A percentile compares a stretch with the other conserved stretches of the same genome.
These are phyloP conservation scores for Chaetomium olivaceum DNA, from an alignment of 2,329 filamentous ascomycete genomes.

Conservation along the genomic window DNA sequence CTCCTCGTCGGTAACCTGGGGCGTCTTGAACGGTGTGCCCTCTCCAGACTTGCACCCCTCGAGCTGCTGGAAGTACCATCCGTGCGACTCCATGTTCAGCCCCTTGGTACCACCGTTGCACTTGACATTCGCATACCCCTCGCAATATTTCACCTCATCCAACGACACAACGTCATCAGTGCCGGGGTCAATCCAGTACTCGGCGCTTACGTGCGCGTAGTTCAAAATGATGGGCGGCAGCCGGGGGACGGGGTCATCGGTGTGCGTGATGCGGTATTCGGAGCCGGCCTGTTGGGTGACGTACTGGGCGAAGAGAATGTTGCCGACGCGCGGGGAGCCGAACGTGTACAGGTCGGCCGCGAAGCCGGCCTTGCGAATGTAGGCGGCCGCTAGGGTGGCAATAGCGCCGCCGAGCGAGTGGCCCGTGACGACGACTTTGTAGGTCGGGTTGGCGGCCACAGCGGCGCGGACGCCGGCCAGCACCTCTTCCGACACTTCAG, in stretches of 20 bases:
- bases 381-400: slow-evolving; percentile 59
- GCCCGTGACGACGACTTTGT: slow-evolving; percentile 60
- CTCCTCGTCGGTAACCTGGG: slow-evolving; percentile 39
- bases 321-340: slow-evolving; percentile 66
- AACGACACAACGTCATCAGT: slow-evolving; percentile 40
- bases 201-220: slow-evolving; percentile 67
- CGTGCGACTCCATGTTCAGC: slow-evolving; percentile 49
- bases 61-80: slow-evolving; percentile 51
- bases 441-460: slow-evolving; percentile 49
- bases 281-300: slow-evolving; percentile 53
- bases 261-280: slow-evolving; percentile 67
- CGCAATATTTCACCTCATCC: slow-evolving; percentile 47
- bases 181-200: slow-evolving; percentile 61
- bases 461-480: slow-evolving; percentile 48
- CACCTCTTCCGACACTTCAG: slow-evolving; percentile 49
- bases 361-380: slow-evolving; percentile 52
- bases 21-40: slow-evolving; percentile 32
- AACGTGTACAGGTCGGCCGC: slow-evolving; percentile 63
- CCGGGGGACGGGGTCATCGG: slow-evolving; percentile 65
- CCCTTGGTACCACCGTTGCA: slow-evolving; percentile 55
- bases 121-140: slow-evolving; percentile 47
- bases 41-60: slow-evolving; percentile 41
- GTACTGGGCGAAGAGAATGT: slow-evolving; percentile 54
- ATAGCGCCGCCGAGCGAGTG: slow-evolving; percentile 70
- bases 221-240: slow-evolving; percentile 62